Evolutionary conservation across 108 stramenopile species (phyloP), one percentile per base, ranked within the genome.

Genomic region (Cyclotella choctawhatcheeana): DNA sequence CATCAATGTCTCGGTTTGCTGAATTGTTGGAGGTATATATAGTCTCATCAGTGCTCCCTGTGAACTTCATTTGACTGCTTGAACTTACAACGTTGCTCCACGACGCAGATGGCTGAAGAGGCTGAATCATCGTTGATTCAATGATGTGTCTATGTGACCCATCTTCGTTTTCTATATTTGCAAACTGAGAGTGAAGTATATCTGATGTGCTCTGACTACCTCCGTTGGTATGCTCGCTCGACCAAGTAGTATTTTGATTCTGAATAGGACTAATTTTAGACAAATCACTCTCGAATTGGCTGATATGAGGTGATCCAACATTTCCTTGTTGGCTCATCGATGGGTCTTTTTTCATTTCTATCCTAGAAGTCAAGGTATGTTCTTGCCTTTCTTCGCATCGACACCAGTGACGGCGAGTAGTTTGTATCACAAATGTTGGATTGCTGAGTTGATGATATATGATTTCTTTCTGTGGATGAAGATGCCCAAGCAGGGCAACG

Each of bases 281-380:
- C 30, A 69, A 31, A 31, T 73, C 79, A 32, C 72, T 67, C 44
- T 50, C 67, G 71, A 73, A 69, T 48, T 48, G 68, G 45, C 72
- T 69, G 22, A 81, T 74, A 52, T 74, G 73, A 81, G 79, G 79
- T 65, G 79, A 81, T 33, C 67, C 66, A 20, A 67, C 53, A 33
- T 70, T 47, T 70, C 58, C 67, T 48, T 55, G 55, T 35, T 76
- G 37, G 35, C 62, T 67, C 58, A 43, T 44, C 47, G 66, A 52
- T 12, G 51, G 58, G 52, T 62, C 74, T 43, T 37, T 17, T 67
- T 59, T 76, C 74, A 76, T 76, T 31, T 22, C 51, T 48, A n/a
- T n/a, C 4, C 8, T 48, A 73, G 35, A 35, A 44, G 7, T 0
- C n/a, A 61, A 26, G 0, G n/a, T 17, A 44, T 61, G 34, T 0